Conservation (phyloP, 495 filamentous ascomycete species). For the Trichoderma orchidacearum region DNA sequence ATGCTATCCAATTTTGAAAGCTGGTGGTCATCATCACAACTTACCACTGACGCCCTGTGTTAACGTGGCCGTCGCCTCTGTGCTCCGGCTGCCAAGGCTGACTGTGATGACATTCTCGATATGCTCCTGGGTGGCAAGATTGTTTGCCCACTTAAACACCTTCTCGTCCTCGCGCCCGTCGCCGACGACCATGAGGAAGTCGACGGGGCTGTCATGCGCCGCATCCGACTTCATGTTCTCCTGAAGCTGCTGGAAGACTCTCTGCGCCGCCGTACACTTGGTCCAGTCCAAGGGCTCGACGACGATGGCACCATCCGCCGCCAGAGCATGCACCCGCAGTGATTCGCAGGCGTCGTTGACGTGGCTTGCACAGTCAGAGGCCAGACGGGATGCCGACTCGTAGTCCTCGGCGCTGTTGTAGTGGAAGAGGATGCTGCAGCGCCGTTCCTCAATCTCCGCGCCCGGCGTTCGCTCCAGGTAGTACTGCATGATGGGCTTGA, state of each 20-base stretch:
- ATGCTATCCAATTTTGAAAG: background rate
- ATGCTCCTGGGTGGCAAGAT: slow-evolving; percentile 35
- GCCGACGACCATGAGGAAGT: slow-evolving; percentile 77
- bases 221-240: slow-evolving; percentile 21
- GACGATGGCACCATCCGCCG: slow-evolving; percentile 59
- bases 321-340: slow-evolving; percentile 71
- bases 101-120: slow-evolving; percentile 67
- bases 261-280: slow-evolving; percentile 66
- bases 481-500: slow-evolving; percentile 65
- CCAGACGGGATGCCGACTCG: slow-evolving; percentile 56
- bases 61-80: slow-evolving; percentile 71
- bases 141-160: slow-evolving; percentile 86
- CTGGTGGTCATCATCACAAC: too few relatives aligned
- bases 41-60: slow-evolving; percentile 82
- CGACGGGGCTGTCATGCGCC: slow-evolving; percentile 34
- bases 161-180: slow-evolving; percentile 87
- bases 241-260: slow-evolving; percentile 49
- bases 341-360: slow-evolving; percentile 83
- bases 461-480: slow-evolving; percentile 81
- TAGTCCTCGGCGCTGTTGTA: slow-evolving; percentile 71
- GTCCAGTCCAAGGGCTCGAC: slow-evolving; percentile 73
- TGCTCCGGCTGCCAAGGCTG: slow-evolving; percentile 70
- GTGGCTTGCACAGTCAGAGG: slow-evolving; percentile 75
- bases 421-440: slow-evolving; percentile 79
- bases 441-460: slow-evolving; percentile 70